Evolutionary conservation across 2,329 filamentous ascomycete genomes (phyloP).

Genomic region (Rachicladosporium sp.): DNA sequence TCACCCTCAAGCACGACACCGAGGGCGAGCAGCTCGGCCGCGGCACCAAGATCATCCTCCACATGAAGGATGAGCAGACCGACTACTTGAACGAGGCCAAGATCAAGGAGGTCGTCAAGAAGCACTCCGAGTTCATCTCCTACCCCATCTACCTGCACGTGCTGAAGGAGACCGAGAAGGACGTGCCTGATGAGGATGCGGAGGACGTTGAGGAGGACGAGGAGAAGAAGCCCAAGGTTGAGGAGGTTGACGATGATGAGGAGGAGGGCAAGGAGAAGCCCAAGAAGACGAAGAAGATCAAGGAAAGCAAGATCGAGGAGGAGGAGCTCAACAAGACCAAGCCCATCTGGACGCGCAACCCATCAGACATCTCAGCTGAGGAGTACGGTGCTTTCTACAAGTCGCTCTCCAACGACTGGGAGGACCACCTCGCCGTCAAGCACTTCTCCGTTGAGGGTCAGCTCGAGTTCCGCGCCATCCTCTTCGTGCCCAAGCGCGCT

Average conservation of each 20-base stretch:
- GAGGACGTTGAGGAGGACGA: conserved; percentile 60
- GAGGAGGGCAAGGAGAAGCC: conserved; percentile 75
- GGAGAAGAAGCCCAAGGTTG: conserved; percentile 89
- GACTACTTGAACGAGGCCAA: conserved; percentile 98
- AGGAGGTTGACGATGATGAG: conserved; percentile 66
- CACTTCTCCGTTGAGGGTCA: conserved; percentile 99
- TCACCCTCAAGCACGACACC: conserved; percentile 82
- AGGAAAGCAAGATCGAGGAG: conserved; percentile 96
- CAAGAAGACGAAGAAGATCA: conserved; percentile 98
- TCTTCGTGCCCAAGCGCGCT: conserved; percentile 98
- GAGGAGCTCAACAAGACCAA: conserved; percentile 99
- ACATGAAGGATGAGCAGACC: conserved; percentile 97
- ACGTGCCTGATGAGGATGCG: conserved; percentile 92
- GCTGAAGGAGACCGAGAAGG: conserved; percentile 96
- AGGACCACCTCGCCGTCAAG: conserved; percentile 98
- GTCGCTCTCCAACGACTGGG: conserved; percentile 99
- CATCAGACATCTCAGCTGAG: conserved; percentile 84
- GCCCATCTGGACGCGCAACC: conserved; percentile 99
- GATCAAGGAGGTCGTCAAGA: conserved; percentile 99
- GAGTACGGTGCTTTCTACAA: conserved; percentile 99
- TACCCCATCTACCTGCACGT: conserved; percentile 99
- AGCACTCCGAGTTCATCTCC: conserved; percentile 99
- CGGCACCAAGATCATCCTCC: conserved; percentile 94
- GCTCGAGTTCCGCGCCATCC: conserved; percentile 98
- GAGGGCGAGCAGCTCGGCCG: conserved; percentile 84